Evolutionary conservation across 164 flowering plant genomes (phyloP), one percentile per base, ranked within the genome.

Genomic region (Cinnamomum micranthum): DNA sequence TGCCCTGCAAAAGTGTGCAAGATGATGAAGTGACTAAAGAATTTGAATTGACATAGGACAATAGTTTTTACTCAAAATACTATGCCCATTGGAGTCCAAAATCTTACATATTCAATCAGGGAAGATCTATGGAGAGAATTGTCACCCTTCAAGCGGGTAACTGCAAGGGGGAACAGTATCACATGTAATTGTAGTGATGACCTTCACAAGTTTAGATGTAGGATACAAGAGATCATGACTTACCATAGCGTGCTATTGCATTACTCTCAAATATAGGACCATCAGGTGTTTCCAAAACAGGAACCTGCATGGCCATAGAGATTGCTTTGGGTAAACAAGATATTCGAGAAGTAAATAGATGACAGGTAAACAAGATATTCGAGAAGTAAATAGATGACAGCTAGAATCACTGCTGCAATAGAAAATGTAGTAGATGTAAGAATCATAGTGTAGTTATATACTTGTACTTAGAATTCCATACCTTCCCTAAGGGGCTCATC

Each of bases 401-500:
- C 7, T 35, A 35, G 41, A 35, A 35, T 6, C 41, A 35, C 7
- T 0, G 41, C 41, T 35, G 9, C 41, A 35, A 35, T 35, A 35
- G 41, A 35, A 5, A 35, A 35, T 35, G 9, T 35, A 35, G 9
- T 6, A 35, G 41, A 35, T 6, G 9, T 6, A 35, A 35, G 41
- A 22, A 64, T 64, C 14, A 22, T 10, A 14, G 10, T 64, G 1
- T n/a, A 28, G 31, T 28, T 28, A 28, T 28, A 28, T 28, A 28
- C 31, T 27, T 27, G 28, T 27, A 27, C 0, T 28, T 28, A 2
- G 31, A 28, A 28, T 28, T 28, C 31, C 31, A 28, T 28, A 89
- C 95, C 97, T 92, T 92, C 65, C 97, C 94, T 77, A 92, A 76
- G 14, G 97, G 94, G 74, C 89, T 91, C 90, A 92, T 89, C 80